Percentiles rank a stretch among this genome's conserved stretches.
phyloP scores from a whole-genome alignment of 2,329 filamentous ascomycete species.

The Dichotomopilus funicola region DNA sequence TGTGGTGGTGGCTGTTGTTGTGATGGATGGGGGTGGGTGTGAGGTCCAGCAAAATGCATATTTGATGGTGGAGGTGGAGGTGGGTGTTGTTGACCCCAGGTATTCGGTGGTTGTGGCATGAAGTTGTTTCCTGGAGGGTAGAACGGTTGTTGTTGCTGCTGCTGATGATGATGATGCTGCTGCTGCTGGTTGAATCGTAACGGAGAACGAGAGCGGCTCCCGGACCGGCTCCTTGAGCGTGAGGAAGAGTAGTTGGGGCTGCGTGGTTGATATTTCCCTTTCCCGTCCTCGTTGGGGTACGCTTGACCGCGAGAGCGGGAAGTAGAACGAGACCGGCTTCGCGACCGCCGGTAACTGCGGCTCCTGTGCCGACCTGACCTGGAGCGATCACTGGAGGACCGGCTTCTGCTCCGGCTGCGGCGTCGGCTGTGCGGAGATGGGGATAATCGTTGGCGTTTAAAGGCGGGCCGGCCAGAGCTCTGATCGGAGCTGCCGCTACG shows the following conservation, averaged over 20 bases:
- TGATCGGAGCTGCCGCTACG: constrained; percentile 29
- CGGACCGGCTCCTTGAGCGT: constrained; percentile 18
- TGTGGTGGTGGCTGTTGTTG: constrained; percentile 11
- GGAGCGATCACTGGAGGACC: constrained; percentile 1
- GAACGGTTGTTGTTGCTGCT: constrained; percentile 4
- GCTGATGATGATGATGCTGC: no score
- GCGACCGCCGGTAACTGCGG: constrained; percentile 19
- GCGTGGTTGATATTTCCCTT: constrained; percentile 22
- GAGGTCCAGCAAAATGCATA: constrained; percentile 23
- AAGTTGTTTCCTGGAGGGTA: constrained; percentile 19
- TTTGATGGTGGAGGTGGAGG: constrained; percentile 1
- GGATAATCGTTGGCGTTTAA: constrained; percentile 37
- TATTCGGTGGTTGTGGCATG: constrained; percentile 17
- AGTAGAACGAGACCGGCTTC: constrained; percentile 20
- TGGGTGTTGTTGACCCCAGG: constrained; percentile 7
- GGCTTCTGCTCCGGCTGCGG: constrained; percentile 25
- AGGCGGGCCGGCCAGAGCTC: constrained; percentile 32
- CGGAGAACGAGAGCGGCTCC: constrained; percentile 15
- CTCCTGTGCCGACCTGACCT: constrained; percentile 18
- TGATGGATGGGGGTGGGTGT: not conserved
- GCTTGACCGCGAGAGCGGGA: constrained; percentile 20
- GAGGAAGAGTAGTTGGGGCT: constrained; percentile 9
- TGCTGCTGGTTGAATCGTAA: constrained; percentile 8
- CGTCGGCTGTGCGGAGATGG: constrained; percentile 24
- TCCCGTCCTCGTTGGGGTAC: constrained; percentile 9